Conservation (phyloP, 208 protist genomes). For the Spongospora subterranea region DNA sequence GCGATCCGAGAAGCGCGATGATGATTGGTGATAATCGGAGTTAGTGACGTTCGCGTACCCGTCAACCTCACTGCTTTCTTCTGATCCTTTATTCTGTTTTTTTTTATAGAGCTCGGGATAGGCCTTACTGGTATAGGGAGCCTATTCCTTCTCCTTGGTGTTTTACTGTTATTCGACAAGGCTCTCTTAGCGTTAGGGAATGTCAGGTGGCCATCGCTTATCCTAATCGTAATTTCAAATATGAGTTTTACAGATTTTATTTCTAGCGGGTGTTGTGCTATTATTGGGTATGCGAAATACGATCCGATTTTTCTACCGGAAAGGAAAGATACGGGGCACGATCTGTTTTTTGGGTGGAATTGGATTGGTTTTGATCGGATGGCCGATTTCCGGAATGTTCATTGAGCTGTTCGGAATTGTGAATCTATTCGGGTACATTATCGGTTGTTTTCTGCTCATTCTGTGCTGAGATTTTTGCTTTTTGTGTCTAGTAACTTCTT, state of each 20-base stretch:
- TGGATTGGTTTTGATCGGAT: slow-evolving; percentile 31
- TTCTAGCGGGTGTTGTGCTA: slow-evolving; percentile 26
- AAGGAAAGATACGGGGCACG: slow-evolving; percentile 46
- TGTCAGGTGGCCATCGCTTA: background rate
- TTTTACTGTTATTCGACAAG: slow-evolving; percentile 46
- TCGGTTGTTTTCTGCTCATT: background rate
- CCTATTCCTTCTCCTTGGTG: slow-evolving; percentile 52
- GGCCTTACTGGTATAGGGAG: slow-evolving; percentile 40
- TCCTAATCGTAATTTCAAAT: background rate
- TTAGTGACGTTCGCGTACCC: background rate
- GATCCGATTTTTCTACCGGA: slow-evolving; percentile 49
- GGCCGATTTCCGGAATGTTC: slow-evolving; percentile 52
- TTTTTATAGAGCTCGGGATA: slow-evolving; percentile 39
- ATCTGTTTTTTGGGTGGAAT: slow-evolving; percentile 43
- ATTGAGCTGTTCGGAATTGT: slow-evolving; percentile 61
- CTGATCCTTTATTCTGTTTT: no score
- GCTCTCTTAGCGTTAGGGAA: slow-evolving; percentile 39
- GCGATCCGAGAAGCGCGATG: no score
- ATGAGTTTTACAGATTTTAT: slow-evolving; percentile 18
- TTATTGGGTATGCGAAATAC: slow-evolving; percentile 24
- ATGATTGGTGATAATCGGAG: background rate
- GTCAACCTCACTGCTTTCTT: background rate
- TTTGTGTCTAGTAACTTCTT: slow-evolving; percentile 56
- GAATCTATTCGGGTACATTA: slow-evolving; percentile 61
- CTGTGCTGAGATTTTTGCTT: background rate